Evolutionary conservation across 345 rosid genomes (phyloP).

Genomic region (Moringa oleifera): DNA sequence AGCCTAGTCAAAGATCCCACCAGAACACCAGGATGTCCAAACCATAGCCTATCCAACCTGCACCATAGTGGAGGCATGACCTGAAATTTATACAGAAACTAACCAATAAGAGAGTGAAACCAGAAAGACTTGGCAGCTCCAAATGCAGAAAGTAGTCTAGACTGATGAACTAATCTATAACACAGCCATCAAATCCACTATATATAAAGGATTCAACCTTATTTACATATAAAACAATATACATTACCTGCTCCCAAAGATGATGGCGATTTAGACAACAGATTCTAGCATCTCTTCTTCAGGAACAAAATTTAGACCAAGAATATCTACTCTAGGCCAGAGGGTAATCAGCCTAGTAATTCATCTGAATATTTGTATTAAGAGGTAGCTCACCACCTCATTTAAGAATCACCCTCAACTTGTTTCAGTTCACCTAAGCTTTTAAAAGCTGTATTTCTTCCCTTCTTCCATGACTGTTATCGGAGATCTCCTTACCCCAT

Average conservation of each 20-base stretch:
- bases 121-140: not conserved
- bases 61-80: conserved; percentile 99
- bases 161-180: not conserved
- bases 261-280: not conserved
- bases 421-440: not conserved
- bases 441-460: not conserved
- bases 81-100: conserved; percentile 34
- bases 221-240: conserved; percentile 2
- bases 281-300: no score
- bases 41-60: conserved; percentile 97
- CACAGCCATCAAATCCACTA: not conserved
- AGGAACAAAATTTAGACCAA: no score
- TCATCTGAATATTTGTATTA: not conserved
- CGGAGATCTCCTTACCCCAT: not conserved
- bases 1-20: conserved; percentile 87
- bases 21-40: conserved; percentile 91
- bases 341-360: not conserved
- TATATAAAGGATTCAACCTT: not conserved
- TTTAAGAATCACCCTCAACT: no score
- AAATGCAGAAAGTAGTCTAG: not conserved
- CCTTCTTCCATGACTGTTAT: not conserved
- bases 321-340: not conserved
- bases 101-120: conserved; percentile 12
- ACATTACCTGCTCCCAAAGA: not conserved
- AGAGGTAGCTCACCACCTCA: no score